Evolutionary conservation across 352 stramenopile genomes (phyloP).

Genomic region (Phytophthora ohioensis): DNA sequence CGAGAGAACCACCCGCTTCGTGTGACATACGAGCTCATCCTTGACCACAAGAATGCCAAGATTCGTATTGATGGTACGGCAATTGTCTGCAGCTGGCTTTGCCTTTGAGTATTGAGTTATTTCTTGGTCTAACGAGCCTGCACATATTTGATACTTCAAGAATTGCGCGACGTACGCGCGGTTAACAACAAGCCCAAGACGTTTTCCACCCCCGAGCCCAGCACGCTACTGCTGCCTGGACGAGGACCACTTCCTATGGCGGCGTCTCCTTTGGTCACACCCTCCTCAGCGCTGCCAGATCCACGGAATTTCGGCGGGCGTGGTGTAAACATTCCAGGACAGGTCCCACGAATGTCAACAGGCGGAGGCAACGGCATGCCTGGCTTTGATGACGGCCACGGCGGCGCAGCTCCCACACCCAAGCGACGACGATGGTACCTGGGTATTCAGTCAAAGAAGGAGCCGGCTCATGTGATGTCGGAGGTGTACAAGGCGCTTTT

Average conservation of each 20-base stretch:
- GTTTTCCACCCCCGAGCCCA: constrained; percentile 73
- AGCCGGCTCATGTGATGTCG: constrained; percentile 99
- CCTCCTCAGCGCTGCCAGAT: constrained; percentile 53
- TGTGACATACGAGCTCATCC: constrained; percentile 97
- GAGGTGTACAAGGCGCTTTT: constrained; percentile 99
- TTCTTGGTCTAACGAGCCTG: constrained; percentile 9
- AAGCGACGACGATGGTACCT: constrained; percentile 97
- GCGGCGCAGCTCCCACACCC: constrained; percentile 41
- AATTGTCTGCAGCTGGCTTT: constrained; percentile 4
- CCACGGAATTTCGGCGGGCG: constrained; percentile 75
- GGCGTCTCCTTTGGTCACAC: constrained; percentile 77
- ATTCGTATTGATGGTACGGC: constrained; percentile 89
- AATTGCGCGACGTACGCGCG: constrained; percentile 76
- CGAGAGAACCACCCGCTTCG: constrained; percentile 83
- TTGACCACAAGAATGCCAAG: constrained; percentile 98
- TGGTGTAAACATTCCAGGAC: constrained; percentile 42
- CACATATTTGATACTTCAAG: constrained; percentile 33
- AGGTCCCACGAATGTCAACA: constrained; percentile 35
- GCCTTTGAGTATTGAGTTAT: neutral
- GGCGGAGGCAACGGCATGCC: constrained; percentile 28
- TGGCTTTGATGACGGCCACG: constrained; percentile 53
- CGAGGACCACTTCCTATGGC: constrained; percentile 84
- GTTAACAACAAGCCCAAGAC: constrained; percentile 83
- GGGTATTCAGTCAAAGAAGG: constrained; percentile 99
- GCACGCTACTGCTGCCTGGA: constrained; percentile 72